Conservation (phyloP, 176 grass and related monocot species). For the Themeda triandra region DNA sequence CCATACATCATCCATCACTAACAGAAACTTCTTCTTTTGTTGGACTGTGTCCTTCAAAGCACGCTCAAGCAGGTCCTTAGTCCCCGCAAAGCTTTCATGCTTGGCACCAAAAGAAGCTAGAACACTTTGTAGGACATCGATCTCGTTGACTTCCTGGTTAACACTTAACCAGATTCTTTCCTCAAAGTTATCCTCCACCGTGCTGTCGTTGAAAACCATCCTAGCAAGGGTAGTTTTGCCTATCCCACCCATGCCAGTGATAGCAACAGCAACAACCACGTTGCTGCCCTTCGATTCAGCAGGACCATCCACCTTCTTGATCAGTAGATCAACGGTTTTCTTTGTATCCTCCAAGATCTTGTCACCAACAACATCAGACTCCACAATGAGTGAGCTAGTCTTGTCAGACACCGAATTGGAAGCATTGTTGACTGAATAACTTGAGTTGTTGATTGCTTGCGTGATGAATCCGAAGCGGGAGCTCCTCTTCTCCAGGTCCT, state of each 20-base stretch:
- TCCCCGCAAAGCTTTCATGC: background rate
- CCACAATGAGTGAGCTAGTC: background rate
- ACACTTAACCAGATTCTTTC: background rate
- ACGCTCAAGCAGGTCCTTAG: background rate
- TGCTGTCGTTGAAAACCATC: constrained; percentile 4
- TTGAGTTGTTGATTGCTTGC: background rate
- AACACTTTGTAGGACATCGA: background rate
- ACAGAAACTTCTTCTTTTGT: constrained; percentile 12
- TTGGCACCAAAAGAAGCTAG: background rate
- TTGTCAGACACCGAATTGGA: accelerated
- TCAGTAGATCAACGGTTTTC: background rate
- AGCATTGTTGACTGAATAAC: background rate
- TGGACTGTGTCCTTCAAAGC: background rate
- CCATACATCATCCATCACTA: constrained; percentile 42
- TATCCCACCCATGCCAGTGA: constrained; percentile 20
- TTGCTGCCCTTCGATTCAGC: too few relatives aligned
- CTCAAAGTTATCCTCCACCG: background rate
- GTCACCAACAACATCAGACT: background rate
- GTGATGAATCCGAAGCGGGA: background rate
- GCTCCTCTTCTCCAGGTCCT: background rate
- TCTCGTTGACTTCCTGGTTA: background rate
- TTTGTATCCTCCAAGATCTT: background rate
- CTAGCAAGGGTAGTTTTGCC: constrained; percentile 43
- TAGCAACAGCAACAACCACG: background rate
- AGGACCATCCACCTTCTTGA: background rate